These are phyloP conservation scores for Erodium maritimum DNA, from an alignment of 345 rosid species.

Conservation along the genomic window DNA sequence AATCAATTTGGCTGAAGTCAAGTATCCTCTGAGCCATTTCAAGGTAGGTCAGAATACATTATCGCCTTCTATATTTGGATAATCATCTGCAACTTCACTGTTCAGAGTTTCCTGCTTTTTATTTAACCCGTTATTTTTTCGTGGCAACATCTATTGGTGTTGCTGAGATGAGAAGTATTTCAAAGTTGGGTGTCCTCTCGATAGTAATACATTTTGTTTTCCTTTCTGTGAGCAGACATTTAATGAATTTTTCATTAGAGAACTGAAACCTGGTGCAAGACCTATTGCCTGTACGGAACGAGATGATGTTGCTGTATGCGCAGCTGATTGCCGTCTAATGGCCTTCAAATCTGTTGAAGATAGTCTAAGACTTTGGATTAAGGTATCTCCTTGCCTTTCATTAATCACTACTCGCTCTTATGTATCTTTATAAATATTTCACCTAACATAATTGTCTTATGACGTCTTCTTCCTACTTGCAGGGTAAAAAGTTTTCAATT, in stretches of 20 bases:
- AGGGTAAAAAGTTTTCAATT: conserved; percentile 83
- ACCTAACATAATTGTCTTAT: background rate
- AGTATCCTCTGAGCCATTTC: conserved; percentile 73
- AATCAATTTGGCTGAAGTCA: conserved; percentile 80
- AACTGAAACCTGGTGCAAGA: conserved; percentile 74
- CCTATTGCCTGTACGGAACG: conserved; percentile 40
- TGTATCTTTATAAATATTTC: background rate
- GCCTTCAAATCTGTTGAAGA: conserved; percentile 63
- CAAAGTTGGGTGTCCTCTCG: background rate
- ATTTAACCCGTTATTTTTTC: background rate
- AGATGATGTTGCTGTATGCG: conserved; percentile 62
- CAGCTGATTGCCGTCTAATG: conserved; percentile 80
- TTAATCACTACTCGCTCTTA: background rate
- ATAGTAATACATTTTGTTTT: background rate
- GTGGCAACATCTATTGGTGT: background rate
- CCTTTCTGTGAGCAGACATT: conserved; percentile 46
- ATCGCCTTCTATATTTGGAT: background rate
- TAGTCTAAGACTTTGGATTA: conserved; percentile 73
- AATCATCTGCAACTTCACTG: background rate
- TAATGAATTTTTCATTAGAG: conserved; percentile 84
- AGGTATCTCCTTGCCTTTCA: conserved; percentile 29
- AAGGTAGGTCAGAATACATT: conserved; percentile 36
- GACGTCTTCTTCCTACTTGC: background rate
- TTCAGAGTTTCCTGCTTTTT: background rate
- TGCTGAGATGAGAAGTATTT: background rate